phyloP scores from a whole-genome alignment of 495 filamentous ascomycete genomes.

The Lasiosphaeria ovina region DNA sequence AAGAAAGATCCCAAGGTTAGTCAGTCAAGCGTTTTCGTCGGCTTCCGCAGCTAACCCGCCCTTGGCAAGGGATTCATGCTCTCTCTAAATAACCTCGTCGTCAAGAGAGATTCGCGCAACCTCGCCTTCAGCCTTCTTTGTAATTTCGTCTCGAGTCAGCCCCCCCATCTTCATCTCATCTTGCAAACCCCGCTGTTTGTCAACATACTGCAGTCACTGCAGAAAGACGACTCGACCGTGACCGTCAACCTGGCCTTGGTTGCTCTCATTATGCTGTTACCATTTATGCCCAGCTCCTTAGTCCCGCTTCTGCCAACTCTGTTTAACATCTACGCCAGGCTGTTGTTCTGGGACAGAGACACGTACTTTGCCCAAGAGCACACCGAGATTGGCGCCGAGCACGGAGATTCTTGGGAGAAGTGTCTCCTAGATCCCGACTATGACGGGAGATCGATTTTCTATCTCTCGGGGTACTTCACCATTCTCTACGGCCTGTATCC shows the following conservation, averaged over 20 bases:
- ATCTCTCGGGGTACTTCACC: slow-evolving; percentile 75
- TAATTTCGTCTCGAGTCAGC: slow-evolving; percentile 63
- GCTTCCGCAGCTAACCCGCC: background rate
- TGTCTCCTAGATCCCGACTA: slow-evolving; percentile 53
- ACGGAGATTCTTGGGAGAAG: slow-evolving; percentile 57
- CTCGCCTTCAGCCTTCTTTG: slow-evolving; percentile 58
- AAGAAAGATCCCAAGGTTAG: slow-evolving; percentile 64
- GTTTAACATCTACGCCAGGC: slow-evolving; percentile 71
- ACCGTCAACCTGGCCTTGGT: slow-evolving; percentile 66
- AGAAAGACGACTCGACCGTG: slow-evolving; percentile 67
- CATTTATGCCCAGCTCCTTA: slow-evolving; percentile 67
- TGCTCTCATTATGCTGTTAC: slow-evolving; percentile 70
- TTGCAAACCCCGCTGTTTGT: slow-evolving; percentile 63
- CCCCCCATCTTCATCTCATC: slow-evolving; percentile 69
- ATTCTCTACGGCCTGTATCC: slow-evolving; percentile 76
- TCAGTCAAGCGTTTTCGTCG: background rate
- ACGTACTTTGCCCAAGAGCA: slow-evolving; percentile 33
- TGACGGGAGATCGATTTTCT: slow-evolving; percentile 60
- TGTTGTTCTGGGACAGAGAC: slow-evolving; percentile 70
- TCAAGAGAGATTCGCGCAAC: slow-evolving; percentile 56
- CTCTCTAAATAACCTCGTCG: slow-evolving; percentile 57
- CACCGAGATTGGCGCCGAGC: slow-evolving; percentile 30
- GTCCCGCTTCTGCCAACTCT: slow-evolving; percentile 60
- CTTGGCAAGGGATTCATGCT: slow-evolving; percentile 54
- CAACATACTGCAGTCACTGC: slow-evolving; percentile 65